Base-by-base conservation (phyloP, 305 asterid genomes). In the Ilex paraguariensis region DNA sequence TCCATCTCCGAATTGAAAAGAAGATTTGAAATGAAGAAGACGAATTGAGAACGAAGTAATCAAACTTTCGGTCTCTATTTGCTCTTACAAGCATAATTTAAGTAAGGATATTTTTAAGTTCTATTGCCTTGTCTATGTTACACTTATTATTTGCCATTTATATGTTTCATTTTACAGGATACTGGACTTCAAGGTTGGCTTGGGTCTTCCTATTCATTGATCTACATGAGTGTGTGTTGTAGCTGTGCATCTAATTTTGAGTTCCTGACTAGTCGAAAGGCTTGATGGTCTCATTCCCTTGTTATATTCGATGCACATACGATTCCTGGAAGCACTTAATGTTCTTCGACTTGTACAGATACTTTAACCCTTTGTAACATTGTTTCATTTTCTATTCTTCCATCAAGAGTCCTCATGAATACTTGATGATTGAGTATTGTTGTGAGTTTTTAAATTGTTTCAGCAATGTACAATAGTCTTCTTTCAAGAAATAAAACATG, bases 141-240 rank as follows among this genome's bases (percentile, higher is more conserved):
- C 1, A 0, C 42, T 13, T 7, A 1, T 13, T 13, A 21, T 28
- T 56, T 21, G 40, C 66, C 46, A 13, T 39, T 36, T 36, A 4
- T 4, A 36, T 36, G 13, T 61, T 31, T 60, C 39, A 62, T 70
- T 14, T 81, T 72, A 70, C 93, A 90, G 97, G 89, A 56, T 52
- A 68, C 79, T 63, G 66, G 60, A 68, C 72, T 60, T 63, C 79
- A 77, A 72, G 80, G 62, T 31, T 54, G 67, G 74, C 57, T 55
- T 11, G 72, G 79, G 45, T 66, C 65, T 21, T 21, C 2, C 14
- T 44, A 55, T 73, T 64, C 77, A 14, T 77, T 74, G 64, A 64
- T 67, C 58, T 57, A 70, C 67, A 77, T 79, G 33, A 46, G 72
- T 74, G n/a, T 76, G 75, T 45, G 70, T 78, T 66, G 62, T 80